Base-by-base conservation (phyloP, 2,329 filamentous ascomycete genomes). In the Escovopsis sp. region DNA sequence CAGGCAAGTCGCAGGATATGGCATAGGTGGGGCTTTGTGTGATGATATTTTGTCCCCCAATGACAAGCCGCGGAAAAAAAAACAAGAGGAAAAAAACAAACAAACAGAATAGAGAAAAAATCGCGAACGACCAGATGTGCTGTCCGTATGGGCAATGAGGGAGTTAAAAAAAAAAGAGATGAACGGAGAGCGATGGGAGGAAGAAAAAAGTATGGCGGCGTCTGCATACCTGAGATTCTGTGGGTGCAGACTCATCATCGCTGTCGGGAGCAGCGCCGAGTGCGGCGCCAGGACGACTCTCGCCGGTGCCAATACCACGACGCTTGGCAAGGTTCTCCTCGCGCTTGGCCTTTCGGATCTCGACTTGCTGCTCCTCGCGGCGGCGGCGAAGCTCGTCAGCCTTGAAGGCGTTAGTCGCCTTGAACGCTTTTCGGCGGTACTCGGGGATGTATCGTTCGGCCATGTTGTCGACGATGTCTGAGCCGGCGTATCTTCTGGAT, bases 391-490 rank as follows among this genome's bases (percentile, higher is more conserved):
- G 82, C 72, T 98, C 91, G 65, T 98, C 91, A 57, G 89, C 89
- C 79, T 95, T 95, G 76, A 98, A 96, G 59, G 86, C 86, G 68
- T 85, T 89, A 77, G 95, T 95, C 43, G 91, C 91, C 82, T 98
- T 98, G 81, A 94, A 98, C 72, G 94, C 88, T 53, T 86, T 95
- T 62, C 91, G 88, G 66, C 91, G 87, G 74, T 98, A 91, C 73
- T 98, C 91, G 65, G 91, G 91, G 60, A 98, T 98, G 73, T 95
- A 98, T 60, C 91, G 85, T 66, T 98, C 91, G 66, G 91, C 84
- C 91, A 98, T 98, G 69, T 57, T 80, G 65, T 62, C 62, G 60
- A 60, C 44, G 59, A 53, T 51, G 45, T 51, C 51, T 51, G 45
- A 39, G 26, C 38, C 15, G 39, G 32, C 37, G 43, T 42, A 32